These are phyloP conservation scores for Hamamelis virginiana DNA, from an alignment of 164 flowering plant genomes.

Conservation along the genomic window DNA sequence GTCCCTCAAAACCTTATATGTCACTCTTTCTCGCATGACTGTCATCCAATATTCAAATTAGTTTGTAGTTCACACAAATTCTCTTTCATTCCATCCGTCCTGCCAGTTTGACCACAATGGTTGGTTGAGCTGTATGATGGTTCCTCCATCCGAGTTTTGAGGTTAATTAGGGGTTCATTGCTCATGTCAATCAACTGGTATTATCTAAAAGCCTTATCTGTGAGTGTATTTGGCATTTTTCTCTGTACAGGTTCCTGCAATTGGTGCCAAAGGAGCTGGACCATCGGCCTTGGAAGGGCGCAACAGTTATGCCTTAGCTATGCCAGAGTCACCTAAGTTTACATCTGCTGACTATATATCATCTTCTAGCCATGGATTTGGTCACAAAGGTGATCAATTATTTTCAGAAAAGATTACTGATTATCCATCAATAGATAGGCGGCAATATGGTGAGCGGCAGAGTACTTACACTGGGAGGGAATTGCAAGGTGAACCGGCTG, in stretches of 20 bases:
- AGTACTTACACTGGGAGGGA: constrained; percentile 64
- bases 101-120: not conserved
- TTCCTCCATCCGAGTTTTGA: not conserved
- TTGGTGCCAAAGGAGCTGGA: constrained; percentile 54
- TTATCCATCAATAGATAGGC: constrained; percentile 64
- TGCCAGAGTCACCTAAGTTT: constrained; percentile 65
- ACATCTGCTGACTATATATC: constrained; percentile 58
- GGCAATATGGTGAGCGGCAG: constrained; percentile 66
- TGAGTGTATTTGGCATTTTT: not conserved
- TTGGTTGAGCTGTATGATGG: not conserved
- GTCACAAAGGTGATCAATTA: constrained; percentile 58
- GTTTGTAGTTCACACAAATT: not conserved
- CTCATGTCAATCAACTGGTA: not conserved
- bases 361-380: constrained; percentile 67
- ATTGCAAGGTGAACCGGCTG: constrained; percentile 57
- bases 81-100: not conserved
- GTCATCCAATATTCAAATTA: too few species aligned
- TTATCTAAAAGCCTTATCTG: not conserved
- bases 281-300: constrained; percentile 68
- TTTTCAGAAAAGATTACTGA: constrained; percentile 62
- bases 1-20: too few species aligned
- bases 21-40: too few species aligned
- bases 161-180: too few species aligned
- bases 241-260: constrained; percentile 39
- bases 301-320: constrained; percentile 48